Evolutionary conservation across 164 flowering plant species (phyloP).

Genomic region (Protea cynaroides): DNA sequence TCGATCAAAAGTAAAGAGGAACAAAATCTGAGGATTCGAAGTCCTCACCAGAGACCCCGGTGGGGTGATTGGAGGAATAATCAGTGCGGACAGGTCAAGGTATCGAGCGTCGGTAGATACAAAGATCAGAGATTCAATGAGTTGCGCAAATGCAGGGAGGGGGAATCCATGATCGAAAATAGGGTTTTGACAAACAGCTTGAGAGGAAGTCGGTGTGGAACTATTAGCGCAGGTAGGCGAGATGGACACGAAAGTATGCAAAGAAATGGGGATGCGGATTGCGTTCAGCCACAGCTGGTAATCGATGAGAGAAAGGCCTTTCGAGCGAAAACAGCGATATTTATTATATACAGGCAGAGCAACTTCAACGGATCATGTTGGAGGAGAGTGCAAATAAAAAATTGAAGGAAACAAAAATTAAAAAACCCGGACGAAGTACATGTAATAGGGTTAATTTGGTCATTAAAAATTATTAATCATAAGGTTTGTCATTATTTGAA

Average conservation of each 20-base stretch:
- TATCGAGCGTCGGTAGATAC: background rate
- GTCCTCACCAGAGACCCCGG: slow-evolving; percentile 11
- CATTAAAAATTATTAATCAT: no score
- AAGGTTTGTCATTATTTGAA: no score
- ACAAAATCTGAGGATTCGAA: background rate
- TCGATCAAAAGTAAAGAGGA: background rate
- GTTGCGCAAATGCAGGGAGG: slow-evolving; percentile 12
- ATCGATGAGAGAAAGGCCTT: background rate
- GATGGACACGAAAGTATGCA: slow-evolving; percentile 89
- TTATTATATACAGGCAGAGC: background rate
- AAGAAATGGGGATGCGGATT: slow-evolving; percentile 6
- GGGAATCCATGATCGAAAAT: slow-evolving; percentile 47
- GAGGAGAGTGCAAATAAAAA: no score
- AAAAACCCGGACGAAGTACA: no score
- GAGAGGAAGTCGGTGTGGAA: slow-evolving; percentile 33
- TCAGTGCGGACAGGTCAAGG: slow-evolving; percentile 19
- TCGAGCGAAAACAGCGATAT: background rate
- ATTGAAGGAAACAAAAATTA: no score
- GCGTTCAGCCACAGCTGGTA: slow-evolving; percentile 16
- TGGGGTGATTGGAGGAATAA: slow-evolving; percentile 7
- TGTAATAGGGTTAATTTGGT: no score
- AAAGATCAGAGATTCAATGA: background rate
- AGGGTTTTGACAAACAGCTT: slow-evolving; percentile 39
- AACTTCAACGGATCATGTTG: background rate
- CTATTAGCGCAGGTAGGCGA: slow-evolving; percentile 50